These are phyloP conservation scores for Coemansia sp. DNA, from an alignment of 192 early-diverging fungal species.

Conservation along the genomic window DNA sequence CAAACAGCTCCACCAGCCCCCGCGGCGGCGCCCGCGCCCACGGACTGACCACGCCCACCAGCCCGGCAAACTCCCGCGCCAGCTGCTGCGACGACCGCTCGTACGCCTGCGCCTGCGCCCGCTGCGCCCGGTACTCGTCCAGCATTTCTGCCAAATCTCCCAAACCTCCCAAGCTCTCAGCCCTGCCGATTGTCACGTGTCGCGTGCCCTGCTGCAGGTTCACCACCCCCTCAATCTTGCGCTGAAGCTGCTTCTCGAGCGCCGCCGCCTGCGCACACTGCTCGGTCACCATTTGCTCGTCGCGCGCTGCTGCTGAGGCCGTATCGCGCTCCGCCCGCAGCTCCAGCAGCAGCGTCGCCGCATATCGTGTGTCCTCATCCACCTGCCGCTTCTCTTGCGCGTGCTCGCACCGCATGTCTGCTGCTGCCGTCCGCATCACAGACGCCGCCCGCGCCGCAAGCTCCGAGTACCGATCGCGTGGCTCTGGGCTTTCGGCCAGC, in stretches of 20 bases:
- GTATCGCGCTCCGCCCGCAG: constrained; percentile 38
- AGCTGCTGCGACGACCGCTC: constrained; percentile 24
- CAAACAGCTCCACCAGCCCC: constrained; percentile 11
- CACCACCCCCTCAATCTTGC: constrained; percentile 26
- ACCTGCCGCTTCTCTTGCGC: constrained; percentile 7
- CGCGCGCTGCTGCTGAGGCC: constrained; percentile 6
- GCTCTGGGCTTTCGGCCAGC: neutral
- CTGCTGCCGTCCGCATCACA: constrained; percentile 17
- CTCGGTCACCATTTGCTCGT: neutral
- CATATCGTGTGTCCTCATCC: constrained; percentile 43
- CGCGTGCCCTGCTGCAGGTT: constrained; percentile 36
- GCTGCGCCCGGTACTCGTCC: constrained; percentile 34
- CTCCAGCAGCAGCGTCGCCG: constrained; percentile 47
- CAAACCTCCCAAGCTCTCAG: neutral
- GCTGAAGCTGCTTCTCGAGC: constrained; percentile 21
- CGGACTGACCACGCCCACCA: constrained; percentile 31
- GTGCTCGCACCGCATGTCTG: constrained; percentile 34
- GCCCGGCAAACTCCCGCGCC: constrained; percentile 41
- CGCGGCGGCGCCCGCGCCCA: constrained; percentile 29
- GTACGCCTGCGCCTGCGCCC: constrained; percentile 14
- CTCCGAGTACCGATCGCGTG: constrained; percentile 19
- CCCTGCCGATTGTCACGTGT: too few relatives aligned
- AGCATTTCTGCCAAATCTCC: constrained; percentile 11
- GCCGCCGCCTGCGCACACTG: constrained; percentile 7
- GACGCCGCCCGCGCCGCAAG: constrained; percentile 17